Evolutionary conservation across 768 basidiomycete species (phyloP).

Genomic region (Agaricus blazei): DNA sequence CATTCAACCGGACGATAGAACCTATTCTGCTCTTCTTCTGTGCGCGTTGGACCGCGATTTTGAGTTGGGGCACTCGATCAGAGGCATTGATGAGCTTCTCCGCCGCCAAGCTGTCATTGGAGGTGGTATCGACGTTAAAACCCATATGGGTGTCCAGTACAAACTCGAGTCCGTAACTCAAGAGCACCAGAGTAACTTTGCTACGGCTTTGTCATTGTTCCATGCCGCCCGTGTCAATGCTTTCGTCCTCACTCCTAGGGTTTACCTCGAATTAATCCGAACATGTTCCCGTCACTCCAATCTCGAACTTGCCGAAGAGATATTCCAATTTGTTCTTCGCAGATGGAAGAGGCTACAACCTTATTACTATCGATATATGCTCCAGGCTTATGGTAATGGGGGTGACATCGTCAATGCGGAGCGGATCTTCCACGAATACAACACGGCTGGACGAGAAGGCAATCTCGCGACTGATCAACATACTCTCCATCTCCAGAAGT

Average conservation of each 20-base stretch:
- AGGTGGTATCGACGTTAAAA: background rate
- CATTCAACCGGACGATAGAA: conserved; percentile 55
- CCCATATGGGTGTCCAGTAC: background rate
- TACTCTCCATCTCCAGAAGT: background rate
- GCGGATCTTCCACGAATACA: conserved; percentile 61
- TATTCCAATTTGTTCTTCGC: conserved; percentile 61
- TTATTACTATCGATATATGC: conserved; percentile 44
- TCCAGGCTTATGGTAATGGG: conserved; percentile 51
- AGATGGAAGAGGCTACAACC: conserved; percentile 18
- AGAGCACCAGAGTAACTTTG: conserved; percentile 47
- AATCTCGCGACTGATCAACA: conserved; percentile 19
- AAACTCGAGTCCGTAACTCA: background rate
- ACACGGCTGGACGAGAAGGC: conserved; percentile 32
- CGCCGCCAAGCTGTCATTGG: background rate
- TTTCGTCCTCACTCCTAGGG: background rate
- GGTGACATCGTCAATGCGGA: conserved; percentile 44
- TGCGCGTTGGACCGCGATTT: conserved; percentile 63
- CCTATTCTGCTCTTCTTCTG: conserved; percentile 57
- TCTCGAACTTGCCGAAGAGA: conserved; percentile 53
- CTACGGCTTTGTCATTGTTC: conserved; percentile 69
- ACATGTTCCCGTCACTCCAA: conserved; percentile 55
- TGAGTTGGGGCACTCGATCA: conserved; percentile 50
- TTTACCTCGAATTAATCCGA: conserved; percentile 55
- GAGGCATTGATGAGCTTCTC: conserved; percentile 35
- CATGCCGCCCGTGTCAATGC: conserved; percentile 34